A percentile compares a stretch with the other conserved stretches of the same genome.
Conservation (phyloP, 140 eudicot genomes). For the Cichorium intybus region DNA sequence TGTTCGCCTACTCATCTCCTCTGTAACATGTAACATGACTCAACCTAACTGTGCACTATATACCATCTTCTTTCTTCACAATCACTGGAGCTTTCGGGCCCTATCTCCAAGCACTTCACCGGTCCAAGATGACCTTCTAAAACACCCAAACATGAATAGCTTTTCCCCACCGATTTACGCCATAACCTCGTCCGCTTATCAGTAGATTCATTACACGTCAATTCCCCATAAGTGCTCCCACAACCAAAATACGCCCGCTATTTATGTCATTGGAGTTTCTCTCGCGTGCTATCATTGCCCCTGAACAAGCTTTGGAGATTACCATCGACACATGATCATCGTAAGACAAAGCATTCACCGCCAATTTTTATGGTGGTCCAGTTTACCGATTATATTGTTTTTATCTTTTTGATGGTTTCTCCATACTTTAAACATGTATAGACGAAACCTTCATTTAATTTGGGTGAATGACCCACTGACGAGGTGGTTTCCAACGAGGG, state of each 20-base stretch:
- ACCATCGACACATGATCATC: slow-evolving; percentile 37
- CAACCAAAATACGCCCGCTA: slow-evolving; percentile 27
- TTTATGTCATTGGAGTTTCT: slow-evolving; percentile 13
- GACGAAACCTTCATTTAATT: slow-evolving; percentile 6
- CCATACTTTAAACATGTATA: slow-evolving; percentile 63
- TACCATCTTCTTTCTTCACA: neutral
- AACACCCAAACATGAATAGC: slow-evolving; percentile 40
- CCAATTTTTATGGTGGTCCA: slow-evolving; percentile 51
- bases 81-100: neutral
- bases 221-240: slow-evolving; percentile 57
- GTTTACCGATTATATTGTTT: slow-evolving; percentile 24
- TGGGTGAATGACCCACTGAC: neutral
- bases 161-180: slow-evolving; percentile 33
- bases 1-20: no score
- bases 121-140: neutral
- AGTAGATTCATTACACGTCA: slow-evolving; percentile 61
- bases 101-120: neutral
- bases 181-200: slow-evolving; percentile 53
- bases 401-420: slow-evolving; percentile 15
- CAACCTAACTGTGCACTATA: neutral
- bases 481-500: slow-evolving; percentile 41
- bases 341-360: slow-evolving; percentile 50
- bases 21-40: no score
- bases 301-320: slow-evolving; percentile 54
- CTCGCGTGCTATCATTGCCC: slow-evolving; percentile 52